These are phyloP conservation scores for rapeseed (Brassica napus) DNA, from an alignment of 345 rosid genomes.

Conservation along the genomic window DNA sequence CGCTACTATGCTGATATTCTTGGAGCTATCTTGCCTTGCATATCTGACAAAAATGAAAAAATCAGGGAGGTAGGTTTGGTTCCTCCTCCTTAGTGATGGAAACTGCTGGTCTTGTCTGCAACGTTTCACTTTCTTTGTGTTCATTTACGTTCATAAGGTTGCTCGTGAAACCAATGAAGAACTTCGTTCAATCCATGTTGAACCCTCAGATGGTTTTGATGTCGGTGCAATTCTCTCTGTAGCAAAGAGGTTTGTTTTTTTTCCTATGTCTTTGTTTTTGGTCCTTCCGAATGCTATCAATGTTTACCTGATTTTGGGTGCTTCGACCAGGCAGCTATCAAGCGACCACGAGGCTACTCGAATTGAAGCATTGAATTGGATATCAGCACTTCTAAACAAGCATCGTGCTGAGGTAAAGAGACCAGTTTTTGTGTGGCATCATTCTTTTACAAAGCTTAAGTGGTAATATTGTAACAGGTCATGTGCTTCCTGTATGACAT, in stretches of 20 bases:
- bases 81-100: constrained; percentile 18
- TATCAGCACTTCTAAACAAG: constrained; percentile 75
- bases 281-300: background rate
- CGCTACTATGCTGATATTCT: constrained; percentile 92
- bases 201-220: constrained; percentile 85
- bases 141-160: constrained; percentile 52
- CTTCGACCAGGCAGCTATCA: constrained; percentile 58
- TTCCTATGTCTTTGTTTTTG: constrained; percentile 12
- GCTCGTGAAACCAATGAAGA: constrained; percentile 99
- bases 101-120: constrained; percentile 3
- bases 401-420: constrained; percentile 77
- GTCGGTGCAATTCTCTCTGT: constrained; percentile 85
- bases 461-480: constrained; percentile 57
- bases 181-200: constrained; percentile 80
- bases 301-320: constrained; percentile 20
- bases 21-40: constrained; percentile 96
- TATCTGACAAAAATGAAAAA: constrained; percentile 98
- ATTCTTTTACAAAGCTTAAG: constrained; percentile 6
- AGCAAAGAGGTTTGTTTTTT: constrained; percentile 73
- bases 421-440: constrained; percentile 12
- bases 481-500: constrained; percentile 72
- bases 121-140: constrained; percentile 13
- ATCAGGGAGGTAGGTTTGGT: constrained; percentile 82
- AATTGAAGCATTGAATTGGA: constrained; percentile 96
- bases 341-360: constrained; percentile 86